These are phyloP conservation scores for Sungouiozyma ichnusensis DNA, from an alignment of 805 yeast genomes.

Conservation along the genomic window DNA sequence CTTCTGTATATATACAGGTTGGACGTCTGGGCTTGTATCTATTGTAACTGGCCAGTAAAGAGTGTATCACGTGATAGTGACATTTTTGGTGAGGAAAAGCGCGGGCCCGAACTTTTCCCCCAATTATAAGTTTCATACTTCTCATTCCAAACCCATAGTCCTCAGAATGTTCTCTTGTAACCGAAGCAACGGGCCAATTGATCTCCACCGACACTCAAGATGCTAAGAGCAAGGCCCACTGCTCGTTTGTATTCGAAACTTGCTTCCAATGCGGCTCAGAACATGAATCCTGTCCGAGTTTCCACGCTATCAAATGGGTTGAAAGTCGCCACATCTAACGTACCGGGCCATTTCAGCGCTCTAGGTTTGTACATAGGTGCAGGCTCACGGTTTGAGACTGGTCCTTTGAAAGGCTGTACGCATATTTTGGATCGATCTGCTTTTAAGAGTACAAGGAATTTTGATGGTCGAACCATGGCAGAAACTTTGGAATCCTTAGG, in stretches of 20 bases:
- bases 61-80: too few species aligned
- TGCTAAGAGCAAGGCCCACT: not conserved
- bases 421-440: constrained; percentile 83
- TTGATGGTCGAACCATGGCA: constrained; percentile 58
- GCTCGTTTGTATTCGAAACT: not conserved
- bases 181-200: too few species aligned
- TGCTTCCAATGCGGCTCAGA: constrained; percentile 10
- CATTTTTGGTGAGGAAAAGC: too few species aligned
- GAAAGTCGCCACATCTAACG: constrained; percentile 70
- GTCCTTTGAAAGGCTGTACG: constrained; percentile 55
- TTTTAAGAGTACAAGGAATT: constrained; percentile 55
- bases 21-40: too few species aligned
- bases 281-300: constrained; percentile 9
- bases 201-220: too few species aligned
- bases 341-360: constrained; percentile 87
- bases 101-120: too few species aligned
- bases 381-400: constrained; percentile 76
- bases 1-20: too few species aligned
- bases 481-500: constrained; percentile 71
- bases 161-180: too few species aligned
- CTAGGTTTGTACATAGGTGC: constrained; percentile 83
- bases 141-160: too few species aligned
- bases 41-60: too few species aligned
- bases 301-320: constrained; percentile 63
- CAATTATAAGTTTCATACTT: too few species aligned